Conservation (phyloP, 257 asterid genomes). For the Nicotiana benthamiana region DNA sequence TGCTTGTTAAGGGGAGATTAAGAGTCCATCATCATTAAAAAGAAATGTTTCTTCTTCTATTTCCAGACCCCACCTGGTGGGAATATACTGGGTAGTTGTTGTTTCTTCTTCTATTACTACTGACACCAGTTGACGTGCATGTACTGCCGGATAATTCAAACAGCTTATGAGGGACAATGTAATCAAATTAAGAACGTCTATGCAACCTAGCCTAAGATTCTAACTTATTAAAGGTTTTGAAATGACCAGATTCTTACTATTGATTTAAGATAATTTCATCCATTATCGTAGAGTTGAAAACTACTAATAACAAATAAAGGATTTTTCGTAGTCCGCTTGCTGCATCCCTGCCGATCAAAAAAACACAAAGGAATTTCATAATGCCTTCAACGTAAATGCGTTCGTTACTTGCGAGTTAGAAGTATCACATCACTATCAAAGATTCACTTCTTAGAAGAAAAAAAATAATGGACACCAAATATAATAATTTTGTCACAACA, state of each 20-base stretch:
- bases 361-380: neutral
- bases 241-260: neutral
- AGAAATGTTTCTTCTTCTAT: neutral
- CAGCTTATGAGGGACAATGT: neutral
- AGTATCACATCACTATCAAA: neutral
- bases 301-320: neutral
- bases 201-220: neutral
- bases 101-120: too few species aligned
- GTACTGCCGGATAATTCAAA: neutral
- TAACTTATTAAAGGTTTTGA: neutral
- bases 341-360: too few species aligned
- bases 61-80: too few species aligned
- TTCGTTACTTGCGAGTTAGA: neutral
- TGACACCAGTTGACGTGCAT: neutral
- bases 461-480: neutral
- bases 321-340: too few species aligned
- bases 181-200: neutral
- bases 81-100: too few species aligned
- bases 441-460: neutral
- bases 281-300: neutral
- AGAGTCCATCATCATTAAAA: neutral
- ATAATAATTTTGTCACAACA: neutral
- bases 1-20: neutral
- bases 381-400: neutral
- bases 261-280: neutral